A percentile compares a stretch with the other conserved stretches of the same genome.
These are phyloP conservation scores for Penicillium oxalicum DNA, from an alignment of 2,329 filamentous ascomycete species.

Conservation along the genomic window DNA sequence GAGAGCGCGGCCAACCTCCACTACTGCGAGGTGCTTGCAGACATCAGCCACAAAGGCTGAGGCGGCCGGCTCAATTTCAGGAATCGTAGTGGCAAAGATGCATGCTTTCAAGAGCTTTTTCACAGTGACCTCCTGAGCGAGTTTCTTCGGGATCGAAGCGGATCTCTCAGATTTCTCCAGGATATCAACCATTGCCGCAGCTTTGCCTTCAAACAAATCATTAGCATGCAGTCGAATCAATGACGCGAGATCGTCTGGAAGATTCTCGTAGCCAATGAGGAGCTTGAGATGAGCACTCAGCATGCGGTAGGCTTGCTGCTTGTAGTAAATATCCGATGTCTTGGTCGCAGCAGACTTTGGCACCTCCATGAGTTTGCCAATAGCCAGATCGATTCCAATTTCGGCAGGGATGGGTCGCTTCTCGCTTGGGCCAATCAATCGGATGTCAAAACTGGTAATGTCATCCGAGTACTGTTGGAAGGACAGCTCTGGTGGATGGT, in stretches of 20 bases:
- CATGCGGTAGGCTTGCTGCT: constrained; percentile 83
- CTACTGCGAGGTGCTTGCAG: constrained; percentile 80
- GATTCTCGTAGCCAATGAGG: constrained; percentile 75
- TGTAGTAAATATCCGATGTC: constrained; percentile 76
- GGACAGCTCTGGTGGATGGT: constrained; percentile 73
- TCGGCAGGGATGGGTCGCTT: constrained; percentile 82
- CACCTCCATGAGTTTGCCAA: constrained; percentile 77
- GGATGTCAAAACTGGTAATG: constrained; percentile 76
- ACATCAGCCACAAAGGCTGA: constrained; percentile 70
- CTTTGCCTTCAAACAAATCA: constrained; percentile 69
- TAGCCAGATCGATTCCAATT: constrained; percentile 80
- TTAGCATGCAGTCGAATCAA: constrained; percentile 83
- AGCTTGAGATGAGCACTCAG: constrained; percentile 87
- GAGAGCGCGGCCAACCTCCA: constrained; percentile 83
- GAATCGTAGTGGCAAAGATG: constrained; percentile 76
- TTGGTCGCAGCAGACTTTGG: constrained; percentile 57
- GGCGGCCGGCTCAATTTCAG: constrained; percentile 72
- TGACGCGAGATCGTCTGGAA: constrained; percentile 83
- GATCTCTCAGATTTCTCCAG: constrained; percentile 72
- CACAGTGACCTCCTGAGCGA: constrained; percentile 72
- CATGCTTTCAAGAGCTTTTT: constrained; percentile 85
- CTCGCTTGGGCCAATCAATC: constrained; percentile 80
- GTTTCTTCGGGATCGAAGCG: constrained; percentile 79
- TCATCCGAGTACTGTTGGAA: constrained; percentile 87
- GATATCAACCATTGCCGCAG: constrained; percentile 60